Evolutionary conservation across 106 monocot species (phyloP), one percentile per base, ranked within the genome.

Genomic region (Alisma plantagoaquatica): DNA sequence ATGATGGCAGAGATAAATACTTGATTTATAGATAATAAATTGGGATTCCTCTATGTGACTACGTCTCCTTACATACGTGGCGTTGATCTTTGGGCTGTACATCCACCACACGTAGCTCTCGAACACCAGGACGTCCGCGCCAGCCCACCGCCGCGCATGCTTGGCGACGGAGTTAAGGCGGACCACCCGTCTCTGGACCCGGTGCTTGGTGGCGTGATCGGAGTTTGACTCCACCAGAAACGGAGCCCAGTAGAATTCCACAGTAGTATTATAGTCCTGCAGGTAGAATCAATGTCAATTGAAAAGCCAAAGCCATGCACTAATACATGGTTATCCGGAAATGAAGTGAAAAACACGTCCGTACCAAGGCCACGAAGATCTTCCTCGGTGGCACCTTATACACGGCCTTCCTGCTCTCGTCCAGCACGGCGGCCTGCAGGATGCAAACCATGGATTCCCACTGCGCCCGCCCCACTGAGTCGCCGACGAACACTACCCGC

Each of bases 91-190:
- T 2, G 11, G 52, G 3, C 12, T 27, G 1, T 67, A 76, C 88
- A 82, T 88, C 88, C 88, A 88, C 88, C 88, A 83, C 15, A 88
- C 62, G 47, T 88, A 88, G 35, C 70, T 79, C 27, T 88, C 76
- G 64, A 88, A 88, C 43, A 83, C 79, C 26, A 88, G 31, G 31
- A 83, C 58, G 47, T 88, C 82, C 16, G 58, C 75, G 10, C 73
- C 78, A 42, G 70, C 78, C 88, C 88, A 88, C 26, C 76, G 73
- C 20, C 23, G 60, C 5, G 75, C 83, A 58, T 88, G 88, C 63
- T 83, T 79, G 38, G 77, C 65, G 27, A 88, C 70, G n/a, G 88
- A 79, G 30, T 57, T 59, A 0, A 54, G 62, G 10, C 78, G 68
- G 31, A 88, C 75, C 17, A 88, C 79, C 44, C 88, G 60, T 33